A percentile compares a stretch with the other conserved stretches of the same genome.
Conservation (phyloP, 2,329 filamentous ascomycete genomes). For the Colletotrichum paranaense region DNA sequence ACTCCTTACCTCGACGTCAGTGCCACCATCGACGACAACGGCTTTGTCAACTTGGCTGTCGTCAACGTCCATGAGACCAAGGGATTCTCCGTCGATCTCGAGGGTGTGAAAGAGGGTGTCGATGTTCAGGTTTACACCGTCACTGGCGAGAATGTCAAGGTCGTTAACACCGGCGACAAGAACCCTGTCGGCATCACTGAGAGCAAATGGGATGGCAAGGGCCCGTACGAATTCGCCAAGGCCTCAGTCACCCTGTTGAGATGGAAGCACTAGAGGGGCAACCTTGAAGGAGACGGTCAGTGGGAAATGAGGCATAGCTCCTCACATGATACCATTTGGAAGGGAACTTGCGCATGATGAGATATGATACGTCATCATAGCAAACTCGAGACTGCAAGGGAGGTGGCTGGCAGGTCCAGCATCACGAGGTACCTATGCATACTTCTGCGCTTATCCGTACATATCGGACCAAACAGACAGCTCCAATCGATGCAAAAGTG, state of each 20-base stretch:
- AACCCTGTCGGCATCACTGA: slow-evolving; percentile 64
- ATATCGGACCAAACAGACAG: slow-evolving; percentile 5
- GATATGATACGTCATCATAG: slow-evolving; percentile 1
- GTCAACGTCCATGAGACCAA: slow-evolving; percentile 76
- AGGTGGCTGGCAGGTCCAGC: slow-evolving; percentile 10
- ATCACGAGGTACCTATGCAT: background rate
- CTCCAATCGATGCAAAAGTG: background rate
- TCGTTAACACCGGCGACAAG: slow-evolving; percentile 71
- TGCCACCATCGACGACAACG: slow-evolving; percentile 67
- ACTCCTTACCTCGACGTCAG: slow-evolving; percentile 79
- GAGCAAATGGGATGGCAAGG: slow-evolving; percentile 70
- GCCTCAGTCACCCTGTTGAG: slow-evolving; percentile 77
- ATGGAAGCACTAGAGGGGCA: slow-evolving; percentile 55
- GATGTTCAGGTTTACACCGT: slow-evolving; percentile 73
- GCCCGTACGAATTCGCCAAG: slow-evolving; percentile 73
- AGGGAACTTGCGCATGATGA: slow-evolving; percentile 10
- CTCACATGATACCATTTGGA: background rate
- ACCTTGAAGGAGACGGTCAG: background rate
- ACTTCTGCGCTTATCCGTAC: background rate
- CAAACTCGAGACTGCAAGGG: slow-evolving; percentile 1
- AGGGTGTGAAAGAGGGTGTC: slow-evolving; percentile 59
- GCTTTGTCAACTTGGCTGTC: slow-evolving; percentile 74
- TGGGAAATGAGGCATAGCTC: background rate
- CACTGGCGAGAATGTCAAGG: slow-evolving; percentile 64
- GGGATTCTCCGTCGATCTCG: slow-evolving; percentile 69